phyloP scores from a whole-genome alignment of 2,329 filamentous ascomycete genomes.

The Sarocladiaceae sp. region DNA sequence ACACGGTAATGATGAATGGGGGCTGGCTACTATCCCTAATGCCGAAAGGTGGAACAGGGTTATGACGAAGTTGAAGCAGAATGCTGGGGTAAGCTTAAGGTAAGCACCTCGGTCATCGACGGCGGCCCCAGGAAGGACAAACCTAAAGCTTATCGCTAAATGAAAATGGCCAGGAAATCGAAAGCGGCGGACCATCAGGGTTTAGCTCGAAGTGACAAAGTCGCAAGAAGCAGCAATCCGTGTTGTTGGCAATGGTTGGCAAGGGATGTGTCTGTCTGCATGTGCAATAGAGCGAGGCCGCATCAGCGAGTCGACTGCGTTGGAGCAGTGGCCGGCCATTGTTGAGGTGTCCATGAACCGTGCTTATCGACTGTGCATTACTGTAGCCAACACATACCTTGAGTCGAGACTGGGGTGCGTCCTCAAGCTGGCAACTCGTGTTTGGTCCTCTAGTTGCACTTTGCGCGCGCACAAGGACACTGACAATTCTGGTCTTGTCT shows the following conservation, averaged over 20 bases:
- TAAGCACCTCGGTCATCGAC: not conserved
- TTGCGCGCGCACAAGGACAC: not conserved
- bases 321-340: too few relatives aligned
- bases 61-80: not conserved
- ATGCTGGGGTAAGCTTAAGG: conserved; percentile 6
- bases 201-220: too few relatives aligned
- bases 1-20: not conserved
- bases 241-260: too few relatives aligned
- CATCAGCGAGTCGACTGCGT: too few relatives aligned
- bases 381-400: too few relatives aligned
- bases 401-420: too few relatives aligned
- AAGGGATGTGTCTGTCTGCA: too few relatives aligned
- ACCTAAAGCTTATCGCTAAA: not conserved
- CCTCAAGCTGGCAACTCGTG: conserved; percentile 5
- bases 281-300: too few relatives aligned
- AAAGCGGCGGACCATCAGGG: too few relatives aligned
- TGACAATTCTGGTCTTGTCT: not conserved
- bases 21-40: conserved; percentile 1
- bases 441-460: not conserved
- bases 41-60: not conserved
- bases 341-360: too few relatives aligned
- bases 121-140: not conserved
- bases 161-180: not conserved
- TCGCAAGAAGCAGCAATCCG: too few relatives aligned
- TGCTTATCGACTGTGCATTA: too few relatives aligned